Base-by-base conservation (phyloP, 2,329 filamentous ascomycete species). In the Clarireedia homoeocarpa region DNA sequence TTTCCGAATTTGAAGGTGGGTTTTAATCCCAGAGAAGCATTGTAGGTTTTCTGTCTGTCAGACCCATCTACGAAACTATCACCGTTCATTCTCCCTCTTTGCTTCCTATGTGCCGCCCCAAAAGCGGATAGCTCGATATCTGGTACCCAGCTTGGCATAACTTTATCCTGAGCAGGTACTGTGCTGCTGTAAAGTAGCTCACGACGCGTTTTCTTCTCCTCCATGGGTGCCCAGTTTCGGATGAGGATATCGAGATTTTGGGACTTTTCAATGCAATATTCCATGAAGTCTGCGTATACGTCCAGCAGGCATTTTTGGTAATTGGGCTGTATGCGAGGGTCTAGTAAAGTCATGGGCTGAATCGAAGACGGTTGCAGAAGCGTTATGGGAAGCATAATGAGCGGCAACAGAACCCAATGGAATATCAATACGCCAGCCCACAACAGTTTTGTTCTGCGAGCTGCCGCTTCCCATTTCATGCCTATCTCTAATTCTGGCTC, bases 231-330 rank as follows among this genome's bases (percentile, higher is more conserved):
- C 63, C 63, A 64, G 26, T 60, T 53, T 6, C 61, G 58, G 27
- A 57, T 59, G 0, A 65, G n/a, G 5, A 65, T 61, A 44, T 65
- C 62, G 27, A 65, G 55, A 1, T 60, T 64, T 9, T 58, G 26
- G 0, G 62, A 65, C 3, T 53, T 55, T 9, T 62, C 60, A 10
- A 65, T 59, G 20, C 61, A 63, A 34, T 62, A 65, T 6, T 64
- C 56, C 14, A 64, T 62, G 34, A 65, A 65, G 34, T 64, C 60
- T 2, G 58, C 47, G 46, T 51, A 64, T 4, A 64, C 60, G 42
- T 64, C 61, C 1, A 45, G 30, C 4, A 63, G 48, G 15, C 38
- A 12, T 44, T 64, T 65, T 3, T 58, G 24, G 26, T 65, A 64
- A 23, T 61, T 47, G 7, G 62, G 59, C 2, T 45, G 39, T 34